Base-by-base conservation (phyloP, 164 flowering plant species). In the Kalanchoe fedtschenkoi region DNA sequence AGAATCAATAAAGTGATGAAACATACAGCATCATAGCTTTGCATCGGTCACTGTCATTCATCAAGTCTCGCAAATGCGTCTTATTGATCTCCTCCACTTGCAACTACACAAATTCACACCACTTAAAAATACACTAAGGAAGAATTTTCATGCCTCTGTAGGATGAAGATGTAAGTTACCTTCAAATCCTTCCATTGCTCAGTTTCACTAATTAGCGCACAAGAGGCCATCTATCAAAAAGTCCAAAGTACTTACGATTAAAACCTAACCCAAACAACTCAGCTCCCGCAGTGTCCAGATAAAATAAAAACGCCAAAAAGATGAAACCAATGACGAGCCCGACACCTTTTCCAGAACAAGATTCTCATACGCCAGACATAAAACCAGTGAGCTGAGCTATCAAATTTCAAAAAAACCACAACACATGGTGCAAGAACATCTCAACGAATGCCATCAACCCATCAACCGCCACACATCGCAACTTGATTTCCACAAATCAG, bases 161-260 rank as follows among this genome's bases (percentile, higher is more conserved):
- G 3, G 28, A 58, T 17, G 9, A 58, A 34, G 7, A 58, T 3
- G 9, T 17, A 5, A 28, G 6, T 58, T 65, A 89, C 98, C 92
- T 81, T 86, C 73, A 92, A 79, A 60, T 81, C 87, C 74, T 82
- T 89, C 97, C 98, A 92, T 28, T 84, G 72, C 65, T 86, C 75
- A 3, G 96, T 82, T 16, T 88, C 91, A 56, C 80, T 80, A 46
- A 89, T 89, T 44, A 92, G 76, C 73, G 80, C 39, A 0, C 85
- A 62, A 0, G 85, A 71, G 62, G 87, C 95, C 91, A 87, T 87
- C 76, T 35, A 26, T 41, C 30, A 5, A 8, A 37, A 60, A 35
- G 11, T 14, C n/a, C 28, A 24, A 26, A 51, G 11, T 24, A 26
- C 26, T 29, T 16, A 51, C 4, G 16, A 51, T 24, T 15, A n/a